Percentiles rank a stretch among this genome's conserved stretches.
These are phyloP conservation scores for Beauveria bassiana DNA, from an alignment of 2,329 filamentous ascomycete genomes.

Conservation along the genomic window DNA sequence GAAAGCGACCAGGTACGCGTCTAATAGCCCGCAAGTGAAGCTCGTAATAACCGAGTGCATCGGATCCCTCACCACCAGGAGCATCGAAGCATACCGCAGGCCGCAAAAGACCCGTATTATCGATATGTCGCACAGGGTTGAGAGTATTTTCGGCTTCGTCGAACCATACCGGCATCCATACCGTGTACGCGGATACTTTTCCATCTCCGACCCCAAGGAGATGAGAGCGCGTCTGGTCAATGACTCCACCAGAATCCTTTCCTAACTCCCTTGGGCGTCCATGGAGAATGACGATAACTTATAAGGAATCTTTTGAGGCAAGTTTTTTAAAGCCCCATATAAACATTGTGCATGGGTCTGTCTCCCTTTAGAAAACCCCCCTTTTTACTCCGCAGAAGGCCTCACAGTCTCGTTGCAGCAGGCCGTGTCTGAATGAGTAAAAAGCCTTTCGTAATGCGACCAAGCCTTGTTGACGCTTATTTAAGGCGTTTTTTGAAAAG, in stretches of 20 bases:
- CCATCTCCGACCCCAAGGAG: conserved; percentile 57
- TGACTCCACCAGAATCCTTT: neutral
- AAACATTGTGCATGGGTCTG: neutral
- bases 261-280: neutral
- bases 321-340: neutral
- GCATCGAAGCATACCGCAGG: neutral
- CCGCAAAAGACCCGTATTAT: neutral
- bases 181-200: conserved; percentile 46
- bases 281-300: neutral
- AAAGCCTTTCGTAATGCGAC: neutral
- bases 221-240: conserved; percentile 29
- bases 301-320: neutral
- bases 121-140: conserved; percentile 36
- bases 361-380: neutral
- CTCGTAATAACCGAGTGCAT: neutral
- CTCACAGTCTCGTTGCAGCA: neutral
- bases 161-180: conserved; percentile 56
- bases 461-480: neutral
- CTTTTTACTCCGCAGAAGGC: neutral
- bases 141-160: conserved; percentile 54
- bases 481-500: neutral
- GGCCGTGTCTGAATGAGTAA: neutral
- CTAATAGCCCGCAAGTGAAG: neutral
- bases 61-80: neutral
- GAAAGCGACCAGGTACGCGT: neutral